Evolutionary conservation across 495 filamentous ascomycete genomes (phyloP).

Genomic region (Aspergillus sparsus): DNA sequence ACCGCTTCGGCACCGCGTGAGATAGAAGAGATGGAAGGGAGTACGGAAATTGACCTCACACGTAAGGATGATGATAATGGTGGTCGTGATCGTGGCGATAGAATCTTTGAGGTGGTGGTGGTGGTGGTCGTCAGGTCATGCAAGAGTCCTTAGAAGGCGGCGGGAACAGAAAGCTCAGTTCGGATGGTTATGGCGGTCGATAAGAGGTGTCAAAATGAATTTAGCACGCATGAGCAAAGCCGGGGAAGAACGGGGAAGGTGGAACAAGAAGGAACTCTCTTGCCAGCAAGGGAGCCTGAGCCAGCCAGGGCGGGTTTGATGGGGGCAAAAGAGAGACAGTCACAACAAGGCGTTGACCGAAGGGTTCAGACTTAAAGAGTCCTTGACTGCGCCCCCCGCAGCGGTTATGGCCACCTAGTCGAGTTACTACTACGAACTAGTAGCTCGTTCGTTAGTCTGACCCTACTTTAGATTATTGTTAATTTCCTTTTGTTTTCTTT

Average conservation of each 20-base stretch:
- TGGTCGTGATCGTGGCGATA: constrained; percentile 6
- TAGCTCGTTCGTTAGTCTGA: no score
- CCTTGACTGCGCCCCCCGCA: constrained; percentile 4
- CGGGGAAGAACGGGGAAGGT: background rate
- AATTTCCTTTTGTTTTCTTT: no score
- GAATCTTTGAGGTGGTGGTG: background rate
- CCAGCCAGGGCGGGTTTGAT: constrained; percentile 23
- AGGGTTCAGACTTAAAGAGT: background rate
- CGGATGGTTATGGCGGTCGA: background rate
- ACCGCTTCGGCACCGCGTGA: background rate
- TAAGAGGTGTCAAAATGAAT: background rate
- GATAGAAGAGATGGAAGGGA: background rate
- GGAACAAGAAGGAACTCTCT: constrained; percentile 17
- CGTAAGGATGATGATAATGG: background rate
- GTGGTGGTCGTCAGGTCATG: constrained; percentile 9
- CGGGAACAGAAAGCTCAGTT: background rate
- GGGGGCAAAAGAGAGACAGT: background rate
- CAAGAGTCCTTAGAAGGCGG: constrained; percentile 11
- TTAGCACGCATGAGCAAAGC: constrained; percentile 1
- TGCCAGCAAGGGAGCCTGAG: constrained; percentile 28
- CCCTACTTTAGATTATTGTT: no score
- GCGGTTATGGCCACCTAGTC: constrained; percentile 1
- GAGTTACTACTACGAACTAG: background rate
- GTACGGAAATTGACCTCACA: background rate
- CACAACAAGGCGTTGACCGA: background rate